A percentile compares a stretch with the other conserved stretches of the same genome.
These are phyloP conservation scores for Aspergillus incahuasiensis DNA, from an alignment of 495 filamentous ascomycete genomes.

Conservation along the genomic window DNA sequence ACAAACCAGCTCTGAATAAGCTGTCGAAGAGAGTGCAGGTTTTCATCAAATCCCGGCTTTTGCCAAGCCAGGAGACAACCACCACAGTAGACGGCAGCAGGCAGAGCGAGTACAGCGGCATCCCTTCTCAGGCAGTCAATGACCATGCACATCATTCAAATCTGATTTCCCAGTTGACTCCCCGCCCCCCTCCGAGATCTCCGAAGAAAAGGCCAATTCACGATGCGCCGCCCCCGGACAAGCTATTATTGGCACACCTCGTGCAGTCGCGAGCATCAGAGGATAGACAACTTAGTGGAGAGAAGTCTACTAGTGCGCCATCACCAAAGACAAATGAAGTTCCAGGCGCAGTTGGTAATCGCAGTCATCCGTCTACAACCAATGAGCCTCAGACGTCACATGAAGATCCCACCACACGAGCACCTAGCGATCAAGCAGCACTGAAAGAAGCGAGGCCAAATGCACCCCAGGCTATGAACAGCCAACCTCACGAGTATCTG, in stretches of 20 bases:
- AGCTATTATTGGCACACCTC: conserved; percentile 5
- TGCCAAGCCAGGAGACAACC: neutral
- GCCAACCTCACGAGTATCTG: neutral
- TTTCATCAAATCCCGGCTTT: neutral
- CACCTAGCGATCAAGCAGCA: neutral
- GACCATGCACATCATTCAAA: neutral
- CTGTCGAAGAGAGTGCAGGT: conserved; percentile 14
- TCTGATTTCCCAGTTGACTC: neutral
- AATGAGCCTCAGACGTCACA: neutral
- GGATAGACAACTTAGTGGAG: neutral
- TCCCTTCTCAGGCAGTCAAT: neutral
- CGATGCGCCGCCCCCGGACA: neutral
- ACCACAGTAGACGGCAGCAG: neutral
- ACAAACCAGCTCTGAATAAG: conserved; percentile 13
- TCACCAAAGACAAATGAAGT: neutral
- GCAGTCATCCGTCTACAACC: neutral
- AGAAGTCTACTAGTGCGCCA: neutral
- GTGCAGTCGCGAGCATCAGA: neutral
- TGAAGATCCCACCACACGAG: neutral
- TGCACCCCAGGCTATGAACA: neutral
- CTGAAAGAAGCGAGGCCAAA: neutral
- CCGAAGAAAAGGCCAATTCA: neutral
- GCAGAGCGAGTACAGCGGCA: neutral
- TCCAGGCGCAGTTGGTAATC: neutral
- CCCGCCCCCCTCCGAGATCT: neutral